Conservation (phyloP, 306 rosid genomes). For the Betula pendula region DNA sequence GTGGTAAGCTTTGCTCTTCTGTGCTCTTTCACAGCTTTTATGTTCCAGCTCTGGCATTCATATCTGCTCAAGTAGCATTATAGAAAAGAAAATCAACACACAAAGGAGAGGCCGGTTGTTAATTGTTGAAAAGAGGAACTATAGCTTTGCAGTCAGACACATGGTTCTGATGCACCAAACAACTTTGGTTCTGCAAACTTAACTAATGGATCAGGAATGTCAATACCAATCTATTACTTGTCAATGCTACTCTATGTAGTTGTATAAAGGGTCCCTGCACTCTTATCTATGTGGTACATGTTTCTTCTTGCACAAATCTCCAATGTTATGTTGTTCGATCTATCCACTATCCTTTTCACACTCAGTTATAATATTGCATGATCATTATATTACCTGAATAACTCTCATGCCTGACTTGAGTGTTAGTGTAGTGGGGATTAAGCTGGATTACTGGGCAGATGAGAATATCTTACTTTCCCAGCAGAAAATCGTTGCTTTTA, state of each 20-base stretch:
- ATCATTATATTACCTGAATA: neutral
- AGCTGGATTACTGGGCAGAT: neutral
- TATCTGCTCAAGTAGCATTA: neutral
- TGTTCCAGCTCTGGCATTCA: constrained; percentile 1
- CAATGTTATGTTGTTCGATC: neutral
- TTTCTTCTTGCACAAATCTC: neutral
- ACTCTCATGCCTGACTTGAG: neutral
- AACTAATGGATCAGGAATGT: neutral
- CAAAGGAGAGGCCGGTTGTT: neutral
- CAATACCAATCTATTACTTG: neutral
- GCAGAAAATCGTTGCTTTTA: neutral
- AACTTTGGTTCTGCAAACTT: neutral
- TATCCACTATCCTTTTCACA: neutral
- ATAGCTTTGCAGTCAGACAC: neutral
- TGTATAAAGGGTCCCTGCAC: neutral
- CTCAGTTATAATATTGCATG: neutral
- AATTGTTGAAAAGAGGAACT: neutral
- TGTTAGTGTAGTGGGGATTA: neutral
- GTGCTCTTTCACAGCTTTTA: neutral
- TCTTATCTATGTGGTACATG: neutral
- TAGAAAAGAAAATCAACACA: neutral
- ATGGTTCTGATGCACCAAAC: neutral
- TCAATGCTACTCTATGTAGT: neutral
- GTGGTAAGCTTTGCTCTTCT: constrained; percentile 27
- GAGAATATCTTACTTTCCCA: neutral